Base-by-base conservation (phyloP, 176 grass and related monocot genomes). In the Oropetium thomaeum region DNA sequence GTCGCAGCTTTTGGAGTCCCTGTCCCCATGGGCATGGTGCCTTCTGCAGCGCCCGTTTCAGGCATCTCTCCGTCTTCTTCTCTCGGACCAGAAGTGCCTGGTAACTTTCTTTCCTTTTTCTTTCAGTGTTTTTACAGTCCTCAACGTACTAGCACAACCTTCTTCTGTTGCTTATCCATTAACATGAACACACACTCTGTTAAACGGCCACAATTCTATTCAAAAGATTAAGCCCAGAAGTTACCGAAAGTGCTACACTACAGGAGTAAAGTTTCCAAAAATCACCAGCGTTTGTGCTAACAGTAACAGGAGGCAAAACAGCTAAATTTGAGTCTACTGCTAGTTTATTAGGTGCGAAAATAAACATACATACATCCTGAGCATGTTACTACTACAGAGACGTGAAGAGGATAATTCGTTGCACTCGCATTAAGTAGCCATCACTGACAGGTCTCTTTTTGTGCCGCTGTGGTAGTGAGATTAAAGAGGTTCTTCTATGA, bases 1-100 rank as follows among this genome's bases (percentile, higher is more conserved):
- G 1, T 20, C 49, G 83, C 80, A 93, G 90, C 54, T 60, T 81
- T 93, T 80, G 90, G 90, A 71, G 17, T 90, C 39, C 90, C 90
- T 28, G 41, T 93, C 26, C 66, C 75, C 37, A 5, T 65, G 62
- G 87, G 77, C 33, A 2, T 87, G 81, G 87, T 74, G 41, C 87
- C 79, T n/a, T 62, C 90, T 54, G 54, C 78, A 42, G 29, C 84
- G 69, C 87, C 90, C 22, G 11, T 54, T 15, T 40, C 73, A 51
- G 69, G 73, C 44, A 7, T 84, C 6, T 69, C 73, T 52, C 84
- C 87, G 11, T 74, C 83, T 26, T 33, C 58, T 26, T 33, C 58
- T 10, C 52, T 10, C 6, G 62, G 62, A n/a, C 80, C 90, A 74
- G 52, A 73, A 58, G 65, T 90, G 71, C 90, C 87, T 53, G 76